Percentiles rank a stretch among this genome's conserved stretches.
Evolutionary conservation across 768 basidiomycete species (phyloP).

Genomic region (Suillus weaverae): DNA sequence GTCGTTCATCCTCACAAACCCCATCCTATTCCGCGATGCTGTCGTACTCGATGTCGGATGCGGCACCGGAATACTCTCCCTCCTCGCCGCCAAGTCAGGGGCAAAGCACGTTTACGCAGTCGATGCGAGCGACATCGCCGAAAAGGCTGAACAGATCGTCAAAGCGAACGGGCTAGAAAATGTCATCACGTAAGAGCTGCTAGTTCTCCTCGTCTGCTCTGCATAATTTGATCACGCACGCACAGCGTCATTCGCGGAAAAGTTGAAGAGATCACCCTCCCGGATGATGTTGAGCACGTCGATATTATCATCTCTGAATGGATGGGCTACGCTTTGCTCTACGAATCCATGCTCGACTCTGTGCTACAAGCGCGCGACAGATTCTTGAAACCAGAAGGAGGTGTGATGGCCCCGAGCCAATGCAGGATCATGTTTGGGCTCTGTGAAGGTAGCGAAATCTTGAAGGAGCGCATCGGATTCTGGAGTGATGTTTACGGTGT

Average conservation of each 20-base stretch:
- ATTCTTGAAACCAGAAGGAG: slow-evolving; percentile 67
- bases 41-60: slow-evolving; percentile 95
- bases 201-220: not conserved
- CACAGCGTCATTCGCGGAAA: slow-evolving; percentile 82
- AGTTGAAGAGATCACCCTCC: slow-evolving; percentile 82
- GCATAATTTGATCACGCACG: not conserved
- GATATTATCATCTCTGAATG: slow-evolving; percentile 97
- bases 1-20: slow-evolving; percentile 83
- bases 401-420: slow-evolving; percentile 91
- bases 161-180: slow-evolving; percentile 70
- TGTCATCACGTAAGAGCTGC: slow-evolving; percentile 57
- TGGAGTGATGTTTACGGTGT: slow-evolving; percentile 92
- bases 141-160: slow-evolving; percentile 76
- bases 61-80: slow-evolving; percentile 89
- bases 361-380: slow-evolving; percentile 87
- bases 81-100: slow-evolving; percentile 87
- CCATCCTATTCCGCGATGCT: slow-evolving; percentile 77
- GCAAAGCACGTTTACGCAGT: slow-evolving; percentile 90
- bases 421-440: slow-evolving; percentile 82
- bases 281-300: slow-evolving; percentile 70
- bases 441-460: slow-evolving; percentile 72
- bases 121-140: slow-evolving; percentile 84
- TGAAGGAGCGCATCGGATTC: slow-evolving; percentile 82
- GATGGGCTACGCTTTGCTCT: slow-evolving; percentile 93
- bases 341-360: slow-evolving; percentile 98